Evolutionary conservation across 2,329 filamentous ascomycete species (phyloP).

Genomic region (Scolecobasidium constrictum): DNA sequence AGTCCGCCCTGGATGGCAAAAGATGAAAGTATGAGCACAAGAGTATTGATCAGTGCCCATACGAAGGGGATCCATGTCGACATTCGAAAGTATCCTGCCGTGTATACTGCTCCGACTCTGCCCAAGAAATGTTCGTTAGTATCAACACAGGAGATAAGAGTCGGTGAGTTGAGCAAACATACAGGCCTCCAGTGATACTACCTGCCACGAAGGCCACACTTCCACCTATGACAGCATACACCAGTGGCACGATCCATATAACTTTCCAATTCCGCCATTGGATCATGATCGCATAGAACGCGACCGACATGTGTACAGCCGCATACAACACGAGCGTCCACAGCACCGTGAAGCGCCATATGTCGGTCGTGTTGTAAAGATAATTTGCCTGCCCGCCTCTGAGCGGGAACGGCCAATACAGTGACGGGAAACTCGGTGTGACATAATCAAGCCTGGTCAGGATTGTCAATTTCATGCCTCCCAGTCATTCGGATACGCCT

Average conservation of each 20-base stretch:
- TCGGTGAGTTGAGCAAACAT: conserved; percentile 23
- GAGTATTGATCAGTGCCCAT: conserved; percentile 75
- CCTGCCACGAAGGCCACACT: conserved; percentile 71
- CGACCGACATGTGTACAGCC: conserved; percentile 62
- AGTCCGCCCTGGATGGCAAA: conserved; percentile 81
- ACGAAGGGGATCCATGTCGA: conserved; percentile 89
- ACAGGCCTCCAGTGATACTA: conserved; percentile 73
- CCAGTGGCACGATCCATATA: conserved; percentile 60
- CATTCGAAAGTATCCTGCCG: conserved; percentile 76
- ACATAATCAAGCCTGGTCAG: conserved; percentile 44
- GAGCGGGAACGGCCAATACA: conserved; percentile 62
- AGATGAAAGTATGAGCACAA: conserved; percentile 74
- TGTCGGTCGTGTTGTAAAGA: conserved; percentile 65
- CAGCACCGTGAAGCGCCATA: conserved; percentile 77
- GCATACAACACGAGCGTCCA: conserved; percentile 79
- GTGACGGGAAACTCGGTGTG: conserved; percentile 65
- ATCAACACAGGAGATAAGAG: conserved; percentile 11
- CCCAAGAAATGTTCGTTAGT: conserved; percentile 5
- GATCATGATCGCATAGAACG: conserved; percentile 59
- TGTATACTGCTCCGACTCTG: conserved; percentile 70
- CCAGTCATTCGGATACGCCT: no score
- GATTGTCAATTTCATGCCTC: no score
- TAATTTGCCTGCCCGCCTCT: conserved; percentile 43
- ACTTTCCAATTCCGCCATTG: conserved; percentile 47
- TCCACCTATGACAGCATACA: conserved; percentile 62